Conservation (phyloP, 768 basidiomycete genomes). For the Lepiota brunneoincarnata region DNA sequence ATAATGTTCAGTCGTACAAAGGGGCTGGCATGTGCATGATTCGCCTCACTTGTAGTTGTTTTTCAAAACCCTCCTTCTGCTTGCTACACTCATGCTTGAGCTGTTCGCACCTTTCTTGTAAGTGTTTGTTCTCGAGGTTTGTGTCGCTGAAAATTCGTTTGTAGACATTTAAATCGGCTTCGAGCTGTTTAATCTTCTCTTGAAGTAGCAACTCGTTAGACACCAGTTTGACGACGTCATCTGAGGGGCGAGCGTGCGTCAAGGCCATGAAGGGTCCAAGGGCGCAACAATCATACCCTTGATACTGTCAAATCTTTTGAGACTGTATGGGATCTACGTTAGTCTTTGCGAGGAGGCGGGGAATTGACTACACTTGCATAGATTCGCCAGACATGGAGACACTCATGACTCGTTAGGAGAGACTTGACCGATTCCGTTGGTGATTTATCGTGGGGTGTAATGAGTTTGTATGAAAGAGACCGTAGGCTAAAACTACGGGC, state of each 20-base stretch:
- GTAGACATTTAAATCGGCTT: constrained; percentile 40
- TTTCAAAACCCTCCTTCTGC: constrained; percentile 36
- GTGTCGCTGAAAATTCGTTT: constrained; percentile 39
- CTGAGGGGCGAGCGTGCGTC: constrained; percentile 20
- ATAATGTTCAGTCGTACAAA: constrained; percentile 2
- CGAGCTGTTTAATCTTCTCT: constrained; percentile 32
- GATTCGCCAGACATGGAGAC: background rate
- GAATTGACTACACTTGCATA: background rate
- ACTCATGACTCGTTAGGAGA: background rate
- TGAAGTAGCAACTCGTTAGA: constrained; percentile 27
- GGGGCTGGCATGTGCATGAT: background rate
- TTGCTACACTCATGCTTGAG: constrained; percentile 34
- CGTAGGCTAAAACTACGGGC: too few species aligned
- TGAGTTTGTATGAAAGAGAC: too few species aligned
- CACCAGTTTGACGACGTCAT: constrained; percentile 35
- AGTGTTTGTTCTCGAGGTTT: constrained; percentile 28
- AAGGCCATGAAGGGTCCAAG: too few species aligned
- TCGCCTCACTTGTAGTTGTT: constrained; percentile 36
- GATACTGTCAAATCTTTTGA: constrained; percentile 8
- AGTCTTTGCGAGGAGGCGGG: background rate
- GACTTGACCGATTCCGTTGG: background rate
- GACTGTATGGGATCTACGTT: background rate
- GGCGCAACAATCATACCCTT: background rate
- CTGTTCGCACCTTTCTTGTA: constrained; percentile 24
- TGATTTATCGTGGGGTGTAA: background rate